Percentiles rank a stretch among this genome's conserved stretches.
phyloP scores from a whole-genome alignment of 345 rosid species.

The Punica granatum region DNA sequence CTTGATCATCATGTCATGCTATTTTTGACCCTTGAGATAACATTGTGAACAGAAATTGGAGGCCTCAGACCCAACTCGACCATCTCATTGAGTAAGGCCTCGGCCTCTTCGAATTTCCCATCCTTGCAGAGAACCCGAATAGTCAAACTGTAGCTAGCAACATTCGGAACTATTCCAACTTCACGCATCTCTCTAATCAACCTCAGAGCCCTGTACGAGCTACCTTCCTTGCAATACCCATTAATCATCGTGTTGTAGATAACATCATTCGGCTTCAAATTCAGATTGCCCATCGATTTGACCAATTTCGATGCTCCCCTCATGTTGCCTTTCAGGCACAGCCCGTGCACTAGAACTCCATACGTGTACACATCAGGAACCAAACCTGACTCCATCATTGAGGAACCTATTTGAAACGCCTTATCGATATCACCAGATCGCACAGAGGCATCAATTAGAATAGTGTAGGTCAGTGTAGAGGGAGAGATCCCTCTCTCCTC shows the following conservation, averaged over 20 bases:
- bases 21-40: slow-evolving; percentile 34
- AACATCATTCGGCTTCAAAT: slow-evolving; percentile 53
- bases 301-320: slow-evolving; percentile 54
- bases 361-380: slow-evolving; percentile 55
- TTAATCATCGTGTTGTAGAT: slow-evolving; percentile 61
- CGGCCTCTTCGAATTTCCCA: slow-evolving; percentile 55
- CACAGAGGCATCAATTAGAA: slow-evolving; percentile 43
- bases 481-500: slow-evolving; percentile 67
- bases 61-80: slow-evolving; percentile 37
- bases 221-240: slow-evolving; percentile 71
- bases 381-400: slow-evolving; percentile 50
- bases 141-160: slow-evolving; percentile 50
- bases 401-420: slow-evolving; percentile 40
- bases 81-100: slow-evolving; percentile 48
- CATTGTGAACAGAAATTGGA: slow-evolving; percentile 30
- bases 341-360: slow-evolving; percentile 58
- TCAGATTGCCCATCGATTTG: slow-evolving; percentile 36
- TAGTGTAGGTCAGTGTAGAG: slow-evolving; percentile 63
- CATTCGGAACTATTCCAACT: slow-evolving; percentile 45
- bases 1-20: too few relatives aligned
- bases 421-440: slow-evolving; percentile 43
- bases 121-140: slow-evolving; percentile 60
- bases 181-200: slow-evolving; percentile 53
- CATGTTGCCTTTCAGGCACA: slow-evolving; percentile 66
- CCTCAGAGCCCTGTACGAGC: slow-evolving; percentile 56